A percentile compares a stretch with the other conserved stretches of the same genome.
Evolutionary conservation across 1,139 yeast genomes (phyloP).

Genomic region (Spathaspora sp.): DNA sequence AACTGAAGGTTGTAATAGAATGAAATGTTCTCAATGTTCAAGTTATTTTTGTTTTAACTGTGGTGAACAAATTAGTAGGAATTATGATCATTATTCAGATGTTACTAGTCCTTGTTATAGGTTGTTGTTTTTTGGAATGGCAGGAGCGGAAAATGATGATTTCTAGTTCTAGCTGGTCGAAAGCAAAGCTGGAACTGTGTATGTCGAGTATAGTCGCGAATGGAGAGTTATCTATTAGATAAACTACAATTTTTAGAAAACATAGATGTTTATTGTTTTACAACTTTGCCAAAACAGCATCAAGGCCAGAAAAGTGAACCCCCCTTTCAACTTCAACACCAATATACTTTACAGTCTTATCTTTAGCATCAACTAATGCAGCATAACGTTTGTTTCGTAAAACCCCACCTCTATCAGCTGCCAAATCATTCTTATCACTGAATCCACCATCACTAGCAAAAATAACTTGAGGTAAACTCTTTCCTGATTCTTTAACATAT

Average conservation of each 20-base stretch:
- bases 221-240: too few species aligned
- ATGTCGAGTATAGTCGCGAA: too few species aligned
- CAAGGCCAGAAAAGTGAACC: constrained; percentile 27
- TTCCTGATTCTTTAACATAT: constrained; percentile 8
- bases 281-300: constrained; percentile 18
- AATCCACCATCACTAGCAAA: constrained; percentile 75
- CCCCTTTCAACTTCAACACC: constrained; percentile 30
- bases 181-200: background rate
- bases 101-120: constrained; percentile 47
- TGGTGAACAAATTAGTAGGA: constrained; percentile 44
- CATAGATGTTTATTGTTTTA: background rate
- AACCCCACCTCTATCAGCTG: constrained; percentile 56
- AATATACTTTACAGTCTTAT: constrained; percentile 16
- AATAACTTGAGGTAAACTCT: constrained; percentile 41
- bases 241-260: too few species aligned
- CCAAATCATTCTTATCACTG: constrained; percentile 48
- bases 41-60: constrained; percentile 50
- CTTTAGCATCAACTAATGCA: constrained; percentile 50
- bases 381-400: constrained; percentile 75
- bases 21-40: constrained; percentile 55
- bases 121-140: constrained; percentile 57
- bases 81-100: constrained; percentile 55
- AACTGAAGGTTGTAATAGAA: constrained; percentile 67
- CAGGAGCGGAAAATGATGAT: constrained; percentile 27
- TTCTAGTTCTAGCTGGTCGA: background rate